Percentiles rank a stretch among this genome's conserved stretches.
These are phyloP conservation scores for Gossypium australe DNA, from an alignment of 345 rosid genomes.

Conservation along the genomic window DNA sequence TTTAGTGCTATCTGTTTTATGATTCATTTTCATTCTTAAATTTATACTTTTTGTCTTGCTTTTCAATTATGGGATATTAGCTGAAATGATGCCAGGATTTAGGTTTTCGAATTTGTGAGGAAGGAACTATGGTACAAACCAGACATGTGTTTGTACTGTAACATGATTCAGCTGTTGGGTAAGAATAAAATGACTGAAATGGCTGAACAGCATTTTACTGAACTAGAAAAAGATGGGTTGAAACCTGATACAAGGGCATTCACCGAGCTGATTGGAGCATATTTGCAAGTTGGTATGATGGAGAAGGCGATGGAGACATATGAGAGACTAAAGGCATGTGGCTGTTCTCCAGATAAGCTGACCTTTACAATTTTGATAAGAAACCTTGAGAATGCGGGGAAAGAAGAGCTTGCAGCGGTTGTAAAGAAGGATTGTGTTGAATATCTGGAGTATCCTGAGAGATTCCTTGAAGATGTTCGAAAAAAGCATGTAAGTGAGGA, in stretches of 20 bases:
- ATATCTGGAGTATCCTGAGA: conserved; percentile 44
- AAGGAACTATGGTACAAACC: conserved; percentile 55
- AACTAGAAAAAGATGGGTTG: conserved; percentile 36
- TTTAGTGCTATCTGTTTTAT: not conserved
- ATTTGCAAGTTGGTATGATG: conserved; percentile 34
- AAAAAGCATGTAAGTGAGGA: conserved; percentile 28
- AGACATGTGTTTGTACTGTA: conserved; percentile 33
- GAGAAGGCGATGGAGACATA: conserved; percentile 55
- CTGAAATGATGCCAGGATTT: conserved; percentile 27
- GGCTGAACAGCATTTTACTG: conserved; percentile 39
- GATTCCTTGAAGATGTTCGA: conserved; percentile 43
- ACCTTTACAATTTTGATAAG: conserved; percentile 52
- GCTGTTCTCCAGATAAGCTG: conserved; percentile 40
- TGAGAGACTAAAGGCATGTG: conserved; percentile 36
- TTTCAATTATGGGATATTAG: conserved; percentile 14
- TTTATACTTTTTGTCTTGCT: not conserved
- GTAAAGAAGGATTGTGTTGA: conserved; percentile 44
- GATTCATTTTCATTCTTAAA: not conserved
- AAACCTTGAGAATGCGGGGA: conserved; percentile 45
- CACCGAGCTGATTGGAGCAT: conserved; percentile 59
- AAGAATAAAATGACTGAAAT: conserved; percentile 35
- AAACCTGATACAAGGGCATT: conserved; percentile 44
- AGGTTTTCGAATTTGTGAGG: conserved; percentile 45
- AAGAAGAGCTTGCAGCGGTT: conserved; percentile 32
- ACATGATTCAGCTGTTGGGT: conserved; percentile 41